These are phyloP conservation scores for Ligustrum vulgare DNA, from an alignment of 257 asterid genomes.

Conservation along the genomic window DNA sequence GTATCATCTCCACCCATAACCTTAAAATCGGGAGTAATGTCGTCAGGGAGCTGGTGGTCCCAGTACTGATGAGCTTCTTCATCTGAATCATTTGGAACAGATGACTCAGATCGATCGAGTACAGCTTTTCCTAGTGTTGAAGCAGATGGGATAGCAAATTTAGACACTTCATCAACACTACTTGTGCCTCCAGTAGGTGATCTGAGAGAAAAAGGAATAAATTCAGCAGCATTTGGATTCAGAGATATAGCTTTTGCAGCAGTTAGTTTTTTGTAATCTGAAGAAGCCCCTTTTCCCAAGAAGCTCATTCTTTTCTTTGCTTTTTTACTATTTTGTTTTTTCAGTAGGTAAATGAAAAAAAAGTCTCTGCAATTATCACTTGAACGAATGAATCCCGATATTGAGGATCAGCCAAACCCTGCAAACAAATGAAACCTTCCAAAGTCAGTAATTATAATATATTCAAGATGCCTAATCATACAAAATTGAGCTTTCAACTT, in stretches of 20 bases:
- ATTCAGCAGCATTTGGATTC: conserved; percentile 93
- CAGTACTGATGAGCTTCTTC: conserved; percentile 86
- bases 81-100: conserved; percentile 70
- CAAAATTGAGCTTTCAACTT: neutral
- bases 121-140: conserved; percentile 57
- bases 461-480: neutral
- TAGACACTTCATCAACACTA: conserved; percentile 44
- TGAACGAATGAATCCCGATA: neutral
- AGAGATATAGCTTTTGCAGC: conserved; percentile 49
- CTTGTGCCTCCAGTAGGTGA: conserved; percentile 45
- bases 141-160: conserved; percentile 33
- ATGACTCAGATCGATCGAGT: conserved; percentile 72
- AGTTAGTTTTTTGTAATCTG: conserved; percentile 53
- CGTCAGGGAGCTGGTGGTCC: conserved; percentile 89
- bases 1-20: conserved; percentile 60
- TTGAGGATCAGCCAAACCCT: neutral
- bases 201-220: conserved; percentile 72
- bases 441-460: neutral
- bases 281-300: conserved; percentile 57
- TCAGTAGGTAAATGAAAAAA: neutral
- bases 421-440: neutral
- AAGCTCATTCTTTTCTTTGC: conserved; percentile 56
- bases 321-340: neutral
- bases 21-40: conserved; percentile 83
- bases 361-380: neutral